Evolutionary conservation across 2,329 filamentous ascomycete genomes (phyloP), one percentile per base, ranked within the genome.

Genomic region (Blastomyces emzantsi): DNA sequence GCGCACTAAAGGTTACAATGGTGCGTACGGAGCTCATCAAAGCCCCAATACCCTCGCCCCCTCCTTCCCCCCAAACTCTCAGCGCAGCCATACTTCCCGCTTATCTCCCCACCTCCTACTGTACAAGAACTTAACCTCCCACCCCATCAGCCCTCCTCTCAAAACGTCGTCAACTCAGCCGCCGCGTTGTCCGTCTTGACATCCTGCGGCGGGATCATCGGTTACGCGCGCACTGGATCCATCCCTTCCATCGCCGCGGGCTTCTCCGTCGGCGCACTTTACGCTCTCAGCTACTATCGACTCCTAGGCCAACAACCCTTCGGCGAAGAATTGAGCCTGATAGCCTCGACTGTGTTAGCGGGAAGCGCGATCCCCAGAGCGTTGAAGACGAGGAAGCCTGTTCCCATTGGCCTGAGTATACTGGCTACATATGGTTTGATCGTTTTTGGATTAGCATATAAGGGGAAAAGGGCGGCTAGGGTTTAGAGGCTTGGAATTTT

Each of bases 201-300:
- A 64, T 91, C 92, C 61, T 83, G 88, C 64, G 94, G 94, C 70
- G 94, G 94, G 67, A 88, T 90, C 65, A 89, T 90, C 73, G 94
- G 94, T 73, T 99, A 91, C 77, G 81, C 88, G 55, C 87, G 88
- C 74, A 94, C 92, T 0, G 85, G 90, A 64, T 97, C 92, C 30
- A 75, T 96, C 60, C 93, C 93, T 47, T 96, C 92, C 15, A 83
- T 97, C 69, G 86, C 85, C 15, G 94, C 94, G 17, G 94, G 94
- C 61, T 81, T 90, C 69, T 87, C 88, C 43, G 92, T 99, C 68
- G 94, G 94, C 56, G 78, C 82, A 19, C 77, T 90, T 65, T 89
- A 99, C 77, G 87, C 86, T 30, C 80, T 96, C 54, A 90, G 91
- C 67, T 92, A 89, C 67, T 87, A 90, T 72, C 89, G 92, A 64